Conservation (phyloP, 2,329 filamentous ascomycete genomes). For the Didymella glomerata region DNA sequence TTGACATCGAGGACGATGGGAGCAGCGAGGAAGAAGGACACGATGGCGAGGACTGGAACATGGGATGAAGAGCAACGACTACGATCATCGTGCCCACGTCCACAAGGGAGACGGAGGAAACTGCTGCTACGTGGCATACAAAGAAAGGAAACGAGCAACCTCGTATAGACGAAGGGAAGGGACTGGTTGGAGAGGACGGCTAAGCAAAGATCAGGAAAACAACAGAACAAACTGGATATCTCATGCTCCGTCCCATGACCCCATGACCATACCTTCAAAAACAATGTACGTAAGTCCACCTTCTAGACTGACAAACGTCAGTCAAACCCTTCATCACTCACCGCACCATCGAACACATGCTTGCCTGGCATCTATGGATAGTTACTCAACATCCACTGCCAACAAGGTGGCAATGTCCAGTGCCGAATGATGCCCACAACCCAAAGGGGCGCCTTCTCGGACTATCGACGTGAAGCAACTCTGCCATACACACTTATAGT, state of each 20-base stretch:
- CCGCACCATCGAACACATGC: neutral
- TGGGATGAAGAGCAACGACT: slow-evolving; percentile 4
- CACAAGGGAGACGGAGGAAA: neutral
- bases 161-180: neutral
- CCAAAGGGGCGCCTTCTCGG: neutral
- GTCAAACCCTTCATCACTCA: neutral
- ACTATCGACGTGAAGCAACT: neutral
- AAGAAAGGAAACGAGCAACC: neutral
- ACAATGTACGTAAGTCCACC: neutral
- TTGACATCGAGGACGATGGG: slow-evolving; percentile 38
- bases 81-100: neutral
- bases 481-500: neutral
- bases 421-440: neutral
- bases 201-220: neutral
- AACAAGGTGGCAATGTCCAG: no score
- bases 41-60: slow-evolving; percentile 20
- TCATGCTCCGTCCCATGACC: neutral
- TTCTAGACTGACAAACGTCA: neutral
- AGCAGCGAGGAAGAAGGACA: slow-evolving; percentile 26
- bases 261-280: neutral
- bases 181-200: neutral
- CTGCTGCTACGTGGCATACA: neutral
- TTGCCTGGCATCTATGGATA: neutral
- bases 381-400: neutral
- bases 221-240: neutral